Evolutionary conservation across 352 stramenopile species (phyloP).

Genomic region (Phytophthora tentaculata): DNA sequence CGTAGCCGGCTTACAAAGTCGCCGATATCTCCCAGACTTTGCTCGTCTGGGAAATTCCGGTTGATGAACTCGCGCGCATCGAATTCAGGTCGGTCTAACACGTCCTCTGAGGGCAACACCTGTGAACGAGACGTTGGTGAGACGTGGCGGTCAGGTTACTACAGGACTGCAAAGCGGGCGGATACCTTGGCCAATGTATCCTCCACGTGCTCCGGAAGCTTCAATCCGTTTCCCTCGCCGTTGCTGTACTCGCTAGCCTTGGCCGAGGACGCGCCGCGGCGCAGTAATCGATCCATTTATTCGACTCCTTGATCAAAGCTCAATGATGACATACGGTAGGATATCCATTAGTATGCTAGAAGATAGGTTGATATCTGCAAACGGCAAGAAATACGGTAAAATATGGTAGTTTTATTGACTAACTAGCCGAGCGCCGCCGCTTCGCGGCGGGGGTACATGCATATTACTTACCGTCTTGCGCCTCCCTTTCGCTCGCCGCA

Average conservation of each 20-base stretch:
- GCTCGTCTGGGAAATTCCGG: slow-evolving; percentile 91
- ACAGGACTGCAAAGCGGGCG: neutral
- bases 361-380: too few species aligned
- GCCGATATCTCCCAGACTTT: slow-evolving; percentile 78
- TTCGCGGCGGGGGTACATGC: too few species aligned
- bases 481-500: too few species aligned
- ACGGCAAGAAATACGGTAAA: too few species aligned
- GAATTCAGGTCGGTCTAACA: slow-evolving; percentile 90
- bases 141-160: neutral
- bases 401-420: too few species aligned
- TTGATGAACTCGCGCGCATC: slow-evolving; percentile 94
- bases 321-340: slow-evolving; percentile 5
- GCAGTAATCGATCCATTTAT: slow-evolving; percentile 29
- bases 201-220: slow-evolving; percentile 60
- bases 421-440: too few species aligned
- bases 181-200: slow-evolving; percentile 58
- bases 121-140: slow-evolving; percentile 18
- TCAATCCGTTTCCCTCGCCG: slow-evolving; percentile 40
- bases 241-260: neutral
- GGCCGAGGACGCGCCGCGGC: neutral
- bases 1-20: slow-evolving; percentile 84
- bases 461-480: too few species aligned
- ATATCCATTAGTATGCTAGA: slow-evolving; percentile 10
- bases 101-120: slow-evolving; percentile 84
- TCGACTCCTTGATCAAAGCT: slow-evolving; percentile 6